These are phyloP conservation scores for Cytospora piceae DNA, from an alignment of 2,329 filamentous ascomycete genomes.

Conservation along the genomic window DNA sequence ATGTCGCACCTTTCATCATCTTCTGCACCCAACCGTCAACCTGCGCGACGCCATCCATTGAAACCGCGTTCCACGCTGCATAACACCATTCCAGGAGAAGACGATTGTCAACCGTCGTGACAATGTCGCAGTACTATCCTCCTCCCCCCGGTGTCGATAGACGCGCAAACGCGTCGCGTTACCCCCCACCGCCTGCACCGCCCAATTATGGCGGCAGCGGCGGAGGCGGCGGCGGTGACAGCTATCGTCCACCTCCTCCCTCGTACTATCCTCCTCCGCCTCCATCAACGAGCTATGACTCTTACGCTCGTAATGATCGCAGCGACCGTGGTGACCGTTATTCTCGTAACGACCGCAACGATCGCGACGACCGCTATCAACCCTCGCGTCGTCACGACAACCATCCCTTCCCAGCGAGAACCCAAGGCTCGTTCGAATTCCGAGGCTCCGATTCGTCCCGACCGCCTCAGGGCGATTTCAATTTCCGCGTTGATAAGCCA, in stretches of 20 bases:
- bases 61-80: slow-evolving; percentile 17
- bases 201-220: slow-evolving; percentile 10
- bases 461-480: slow-evolving; percentile 56
- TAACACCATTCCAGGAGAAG: neutral
- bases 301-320: slow-evolving; percentile 18
- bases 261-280: slow-evolving; percentile 24
- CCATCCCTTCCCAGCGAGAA: slow-evolving; percentile 21
- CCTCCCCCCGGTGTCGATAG: slow-evolving; percentile 29
- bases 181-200: slow-evolving; percentile 15
- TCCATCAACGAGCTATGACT: slow-evolving; percentile 26
- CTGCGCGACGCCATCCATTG: slow-evolving; percentile 3
- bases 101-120: neutral
- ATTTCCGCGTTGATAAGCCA: slow-evolving; percentile 58
- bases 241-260: slow-evolving; percentile 26
- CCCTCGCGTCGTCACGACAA: slow-evolving; percentile 19
- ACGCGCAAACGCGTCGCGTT: slow-evolving; percentile 23
- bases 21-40: slow-evolving; percentile 10
- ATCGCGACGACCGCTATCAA: slow-evolving; percentile 30
- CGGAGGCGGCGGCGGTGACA: slow-evolving; percentile 5
- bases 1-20: slow-evolving; percentile 1
- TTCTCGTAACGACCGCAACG: slow-evolving; percentile 21
- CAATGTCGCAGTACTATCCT: slow-evolving; percentile 29
- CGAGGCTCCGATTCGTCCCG: slow-evolving; percentile 34
- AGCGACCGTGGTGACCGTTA: slow-evolving; percentile 22
- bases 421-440: slow-evolving; percentile 12